Conservation (phyloP, 106 monocot species). For the Narthecium ossifragum region DNA sequence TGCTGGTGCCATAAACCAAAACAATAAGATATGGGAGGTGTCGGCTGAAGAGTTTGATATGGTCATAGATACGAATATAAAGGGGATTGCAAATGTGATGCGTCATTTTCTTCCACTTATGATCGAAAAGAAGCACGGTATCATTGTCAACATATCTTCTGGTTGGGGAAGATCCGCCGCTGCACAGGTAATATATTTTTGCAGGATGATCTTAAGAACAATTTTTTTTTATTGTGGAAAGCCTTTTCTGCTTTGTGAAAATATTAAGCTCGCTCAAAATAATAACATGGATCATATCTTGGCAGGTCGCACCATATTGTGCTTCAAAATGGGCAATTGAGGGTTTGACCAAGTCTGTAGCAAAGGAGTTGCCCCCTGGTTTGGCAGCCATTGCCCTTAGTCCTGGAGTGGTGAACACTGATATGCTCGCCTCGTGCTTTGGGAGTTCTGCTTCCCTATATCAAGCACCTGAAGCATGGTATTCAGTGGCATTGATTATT, state of each 20-base stretch:
- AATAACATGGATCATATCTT: neutral
- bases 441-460: conserved; percentile 69
- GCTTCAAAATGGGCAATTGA: conserved; percentile 98
- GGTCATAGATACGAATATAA: conserved; percentile 88
- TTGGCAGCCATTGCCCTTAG: conserved; percentile 78
- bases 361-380: conserved; percentile 87
- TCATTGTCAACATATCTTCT: conserved; percentile 83
- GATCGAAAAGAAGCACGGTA: conserved; percentile 79
- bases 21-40: conserved; percentile 87
- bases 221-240: too few relatives aligned
- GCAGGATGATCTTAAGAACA: too few relatives aligned
- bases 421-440: conserved; percentile 92
- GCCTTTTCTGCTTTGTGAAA: too few relatives aligned
- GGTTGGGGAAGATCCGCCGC: conserved; percentile 93
- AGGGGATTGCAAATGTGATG: conserved; percentile 74
- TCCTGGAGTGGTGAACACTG: conserved; percentile 90
- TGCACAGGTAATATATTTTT: conserved; percentile 80
- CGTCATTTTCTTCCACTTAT: conserved; percentile 88
- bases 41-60: conserved; percentile 92
- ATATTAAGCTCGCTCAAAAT: neutral
- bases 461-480: conserved; percentile 83
- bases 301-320: conserved; percentile 89
- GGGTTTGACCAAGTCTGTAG: conserved; percentile 74
- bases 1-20: conserved; percentile 91
- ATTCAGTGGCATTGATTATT: too few relatives aligned